Evolutionary conservation across 2,329 filamentous ascomycete genomes (phyloP), one percentile per base, ranked within the genome.

Genomic region (Coniella lustricola): DNA sequence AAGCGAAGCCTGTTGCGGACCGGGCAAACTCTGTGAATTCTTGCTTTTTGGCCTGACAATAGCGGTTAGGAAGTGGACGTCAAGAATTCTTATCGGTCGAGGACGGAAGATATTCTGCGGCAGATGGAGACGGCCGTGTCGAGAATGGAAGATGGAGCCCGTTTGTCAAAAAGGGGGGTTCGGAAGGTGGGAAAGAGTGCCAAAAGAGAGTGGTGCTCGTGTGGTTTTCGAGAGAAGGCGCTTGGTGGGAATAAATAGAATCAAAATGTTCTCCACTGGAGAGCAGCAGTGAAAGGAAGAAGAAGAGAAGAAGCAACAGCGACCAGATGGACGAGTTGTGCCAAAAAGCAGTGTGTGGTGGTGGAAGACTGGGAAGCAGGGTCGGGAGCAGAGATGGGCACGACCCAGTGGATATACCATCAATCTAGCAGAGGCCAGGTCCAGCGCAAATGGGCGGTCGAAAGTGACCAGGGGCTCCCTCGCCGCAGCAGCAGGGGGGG

Each of bases 121-220:
- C 17, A 25, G 5, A 16, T 22, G 22, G 5, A 39, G 2, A 3
- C 25, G 33, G 22, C 17, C 21, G 36, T 17, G n/a, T 25, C 25
- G n/a, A 20, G 35, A 20, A 36, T 17, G 18, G 31, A 22, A 42
- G 35, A 22, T 21, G 36, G 42, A 49, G 42, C 41, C 36, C 31
- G 35, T 37, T 49, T 22, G 36, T 49, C 40, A 33, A 38, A 48
- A 44, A 48, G 38, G 17, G 38, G n/a, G 29, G 34, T 29, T 21
- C 35, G 4, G 16, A 17, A 25, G 25, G 17, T 42, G 39, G 32
- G 32, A 25, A 20, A 18, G 39, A 46, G 4, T 16, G 29, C 33
- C 16, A 21, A 42, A 18, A 13, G 25, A 31, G 31, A 7, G 32
- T 17, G 14, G 35, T 38, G 35, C 14, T 25, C 20, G 32, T 20